Percentiles rank a stretch among this genome's conserved stretches.
phyloP scores from a whole-genome alignment of 495 filamentous ascomycete genomes.

The Achaetomiella virescens region DNA sequence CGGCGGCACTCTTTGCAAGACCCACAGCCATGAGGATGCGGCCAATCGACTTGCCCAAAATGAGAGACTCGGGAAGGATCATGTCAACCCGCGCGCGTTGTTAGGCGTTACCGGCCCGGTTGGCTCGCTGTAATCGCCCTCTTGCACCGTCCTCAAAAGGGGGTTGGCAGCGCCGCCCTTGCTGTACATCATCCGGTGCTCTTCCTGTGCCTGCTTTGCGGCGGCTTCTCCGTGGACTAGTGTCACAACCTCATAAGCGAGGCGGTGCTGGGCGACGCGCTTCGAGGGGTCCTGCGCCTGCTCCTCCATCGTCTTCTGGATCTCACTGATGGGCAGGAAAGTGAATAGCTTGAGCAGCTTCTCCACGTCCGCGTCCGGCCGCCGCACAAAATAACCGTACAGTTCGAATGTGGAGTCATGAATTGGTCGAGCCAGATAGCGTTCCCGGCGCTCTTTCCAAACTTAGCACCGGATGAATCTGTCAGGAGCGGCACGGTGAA shows the following conservation, averaged over 20 bases:
- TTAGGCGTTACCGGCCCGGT: slow-evolving; percentile 37
- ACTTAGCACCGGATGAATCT: slow-evolving; percentile 77
- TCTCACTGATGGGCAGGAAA: slow-evolving; percentile 65
- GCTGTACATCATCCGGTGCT: slow-evolving; percentile 54
- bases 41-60: slow-evolving; percentile 54
- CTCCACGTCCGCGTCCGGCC: slow-evolving; percentile 71
- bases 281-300: slow-evolving; percentile 61
- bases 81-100: slow-evolving; percentile 49
- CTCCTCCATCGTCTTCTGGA: slow-evolving; percentile 56
- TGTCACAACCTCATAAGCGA: slow-evolving; percentile 73
- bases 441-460: slow-evolving; percentile 93
- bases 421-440: slow-evolving; percentile 85
- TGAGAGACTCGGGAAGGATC: slow-evolving; percentile 59
- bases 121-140: slow-evolving; percentile 2
- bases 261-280: slow-evolving; percentile 69
- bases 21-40: slow-evolving; percentile 63
- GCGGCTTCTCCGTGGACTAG: slow-evolving; percentile 65
- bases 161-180: slow-evolving; percentile 8
- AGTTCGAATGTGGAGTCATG: slow-evolving; percentile 79
- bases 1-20: slow-evolving; percentile 55
- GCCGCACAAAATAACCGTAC: slow-evolving; percentile 82
- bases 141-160: neutral
- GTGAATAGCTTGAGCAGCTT: slow-evolving; percentile 85
- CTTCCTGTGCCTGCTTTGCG: slow-evolving; percentile 49
- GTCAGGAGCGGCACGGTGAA: slow-evolving; percentile 88